Conservation (phyloP, 2,329 filamentous ascomycete genomes). For the Aspergillus fijiensis region DNA sequence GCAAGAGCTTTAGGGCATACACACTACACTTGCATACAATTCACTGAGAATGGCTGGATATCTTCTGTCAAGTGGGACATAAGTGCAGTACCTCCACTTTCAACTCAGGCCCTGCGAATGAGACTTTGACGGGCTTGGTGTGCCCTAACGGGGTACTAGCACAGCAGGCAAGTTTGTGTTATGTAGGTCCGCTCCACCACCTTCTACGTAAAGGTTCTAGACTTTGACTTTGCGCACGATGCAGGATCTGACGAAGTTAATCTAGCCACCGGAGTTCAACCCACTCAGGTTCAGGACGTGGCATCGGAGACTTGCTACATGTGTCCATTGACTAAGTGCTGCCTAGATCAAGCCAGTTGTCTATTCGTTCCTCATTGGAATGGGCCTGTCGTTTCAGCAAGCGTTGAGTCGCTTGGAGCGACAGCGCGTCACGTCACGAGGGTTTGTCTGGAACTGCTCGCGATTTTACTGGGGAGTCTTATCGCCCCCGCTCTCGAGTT, state of each 20-base stretch:
- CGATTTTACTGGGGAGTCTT: too few species aligned
- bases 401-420: too few species aligned
- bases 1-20: neutral
- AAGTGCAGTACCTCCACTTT: neutral
- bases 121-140: neutral
- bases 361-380: too few species aligned
- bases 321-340: too few species aligned
- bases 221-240: neutral
- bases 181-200: neutral
- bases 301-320: too few species aligned
- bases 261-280: too few species aligned
- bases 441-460: too few species aligned
- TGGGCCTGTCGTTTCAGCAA: too few species aligned
- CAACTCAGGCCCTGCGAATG: neutral
- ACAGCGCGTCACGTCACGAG: too few species aligned
- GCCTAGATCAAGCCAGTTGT: too few species aligned
- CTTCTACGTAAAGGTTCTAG: neutral
- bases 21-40: neutral
- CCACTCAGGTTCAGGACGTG: too few species aligned
- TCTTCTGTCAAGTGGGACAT: neutral
- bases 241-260: neutral
- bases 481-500: too few species aligned
- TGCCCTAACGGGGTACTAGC: neutral
- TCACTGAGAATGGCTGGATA: neutral
- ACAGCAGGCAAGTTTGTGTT: neutral